Base-by-base conservation (phyloP, 2,329 filamentous ascomycete species). In the Trichophyton simii region DNA sequence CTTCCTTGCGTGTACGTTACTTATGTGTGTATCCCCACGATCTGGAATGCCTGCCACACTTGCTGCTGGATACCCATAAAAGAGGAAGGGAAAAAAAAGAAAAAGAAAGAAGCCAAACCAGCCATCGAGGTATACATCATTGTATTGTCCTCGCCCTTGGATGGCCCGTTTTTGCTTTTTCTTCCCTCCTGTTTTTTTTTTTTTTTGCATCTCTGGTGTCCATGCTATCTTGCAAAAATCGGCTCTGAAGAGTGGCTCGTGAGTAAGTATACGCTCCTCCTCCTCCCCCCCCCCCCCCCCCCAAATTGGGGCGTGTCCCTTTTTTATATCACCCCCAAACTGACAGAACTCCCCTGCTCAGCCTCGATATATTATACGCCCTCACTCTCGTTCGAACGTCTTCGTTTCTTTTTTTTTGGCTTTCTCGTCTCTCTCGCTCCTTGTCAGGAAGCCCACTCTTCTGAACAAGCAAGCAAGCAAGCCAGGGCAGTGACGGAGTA, bases 191-290 rank as follows among this genome's bases (percentile, higher is more conserved):
- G n/a, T 55, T 11, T 18, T 18, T 18, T 18, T 18, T 18, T 18
- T 18, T 18, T 18, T 25, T 36, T 55, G 5, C 18, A 34, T 55
- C 36, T 36, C 34, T 28, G 15, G 18, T 34, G 5, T 7, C 41
- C 6, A 44, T 18, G 13, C 13, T 31, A 9, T 50, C 28, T n/a
- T 55, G 28, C 50, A 55, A 55, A 55, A 55, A 55, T 55, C 50
- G 50, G 50, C 28, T 55, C 28, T 55, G 50, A 55, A 50, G 50
- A 55, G 50, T 55, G 31, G 52, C 52, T 55, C 52, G 52, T 55
- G 31, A 55, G 52, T 58, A 31, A 31, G 41, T 13, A 15, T 58
- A 18, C 11, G 28, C 36, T 42, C n/a, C n/a, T n/a, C n/a, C 55
- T 58, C 22, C 28, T 38, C 15, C 11, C 22, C 22, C 8, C 34